Evolutionary conservation across 768 basidiomycete species (phyloP).

Genomic region (Porpolomopsis calyptriformis): DNA sequence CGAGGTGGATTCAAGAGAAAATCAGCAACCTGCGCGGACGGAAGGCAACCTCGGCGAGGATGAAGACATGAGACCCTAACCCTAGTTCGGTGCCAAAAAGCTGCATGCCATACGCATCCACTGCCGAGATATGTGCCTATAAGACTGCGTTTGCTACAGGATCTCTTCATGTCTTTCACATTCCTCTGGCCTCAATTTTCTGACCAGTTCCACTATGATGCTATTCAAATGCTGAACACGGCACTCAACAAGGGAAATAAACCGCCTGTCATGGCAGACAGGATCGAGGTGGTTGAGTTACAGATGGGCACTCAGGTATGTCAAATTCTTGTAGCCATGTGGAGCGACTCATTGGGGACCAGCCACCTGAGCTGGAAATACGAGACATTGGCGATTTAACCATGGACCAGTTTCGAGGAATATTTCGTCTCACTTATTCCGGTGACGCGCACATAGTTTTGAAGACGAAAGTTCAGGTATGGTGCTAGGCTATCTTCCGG

Average conservation of each 20-base stretch:
- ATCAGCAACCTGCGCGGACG: no score
- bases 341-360: neutral
- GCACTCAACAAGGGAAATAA: conserved; percentile 96
- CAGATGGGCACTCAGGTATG: conserved; percentile 94
- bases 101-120: no score
- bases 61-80: conserved; percentile 6
- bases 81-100: neutral
- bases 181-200: conserved; percentile 98
- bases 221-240: conserved; percentile 93
- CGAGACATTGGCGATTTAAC: conserved; percentile 97
- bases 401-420: conserved; percentile 90
- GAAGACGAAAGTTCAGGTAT: conserved; percentile 87
- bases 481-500: conserved; percentile 10
- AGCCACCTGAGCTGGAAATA: conserved; percentile 97
- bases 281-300: conserved; percentile 96
- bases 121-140: no score
- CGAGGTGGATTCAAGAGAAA: neutral
- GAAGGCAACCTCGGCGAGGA: no score
- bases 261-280: conserved; percentile 94
- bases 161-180: conserved; percentile 60
- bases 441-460: conserved; percentile 87
- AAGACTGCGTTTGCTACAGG: neutral
- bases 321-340: conserved; percentile 7
- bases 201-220: conserved; percentile 92
- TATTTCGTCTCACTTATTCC: conserved; percentile 88